Evolutionary conservation across 495 filamentous ascomycete genomes (phyloP).

Genomic region (Sphaerosporella brunnea): DNA sequence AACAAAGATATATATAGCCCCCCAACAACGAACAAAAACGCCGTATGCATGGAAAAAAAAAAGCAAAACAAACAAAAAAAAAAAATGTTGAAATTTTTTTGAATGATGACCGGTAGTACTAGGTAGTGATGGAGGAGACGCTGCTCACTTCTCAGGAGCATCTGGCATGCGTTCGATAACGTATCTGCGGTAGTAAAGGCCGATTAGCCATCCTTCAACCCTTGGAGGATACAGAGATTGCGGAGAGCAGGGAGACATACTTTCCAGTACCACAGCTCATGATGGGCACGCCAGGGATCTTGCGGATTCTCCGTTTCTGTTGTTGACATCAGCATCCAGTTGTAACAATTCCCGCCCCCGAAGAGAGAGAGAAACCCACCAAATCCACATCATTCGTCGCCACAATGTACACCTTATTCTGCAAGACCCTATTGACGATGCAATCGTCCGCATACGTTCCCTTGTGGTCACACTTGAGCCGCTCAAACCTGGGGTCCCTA

Average conservation of each 20-base stretch:
- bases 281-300: constrained; percentile 55
- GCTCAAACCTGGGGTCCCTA: constrained; percentile 76
- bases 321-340: constrained; percentile 12
- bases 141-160: constrained; percentile 41
- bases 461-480: constrained; percentile 71
- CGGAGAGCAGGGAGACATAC: constrained; percentile 20
- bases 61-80: no score
- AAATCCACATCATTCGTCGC: constrained; percentile 73
- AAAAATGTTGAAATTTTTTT: neutral
- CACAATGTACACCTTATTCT: constrained; percentile 56
- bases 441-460: constrained; percentile 93
- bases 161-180: constrained; percentile 81
- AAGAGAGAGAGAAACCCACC: constrained; percentile 8
- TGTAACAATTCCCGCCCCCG: no score
- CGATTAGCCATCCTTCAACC: constrained; percentile 43
- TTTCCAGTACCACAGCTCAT: constrained; percentile 33
- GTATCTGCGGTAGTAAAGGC: constrained; percentile 55
- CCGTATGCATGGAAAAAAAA: no score
- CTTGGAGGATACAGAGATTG: constrained; percentile 19
- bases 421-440: constrained; percentile 66
- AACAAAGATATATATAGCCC: no score
- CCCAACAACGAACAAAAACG: neutral
- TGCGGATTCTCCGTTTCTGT: constrained; percentile 60
- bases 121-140: neutral
- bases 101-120: neutral